phyloP scores from a whole-genome alignment of 106 monocot species.

The Acorus gramineus region DNA sequence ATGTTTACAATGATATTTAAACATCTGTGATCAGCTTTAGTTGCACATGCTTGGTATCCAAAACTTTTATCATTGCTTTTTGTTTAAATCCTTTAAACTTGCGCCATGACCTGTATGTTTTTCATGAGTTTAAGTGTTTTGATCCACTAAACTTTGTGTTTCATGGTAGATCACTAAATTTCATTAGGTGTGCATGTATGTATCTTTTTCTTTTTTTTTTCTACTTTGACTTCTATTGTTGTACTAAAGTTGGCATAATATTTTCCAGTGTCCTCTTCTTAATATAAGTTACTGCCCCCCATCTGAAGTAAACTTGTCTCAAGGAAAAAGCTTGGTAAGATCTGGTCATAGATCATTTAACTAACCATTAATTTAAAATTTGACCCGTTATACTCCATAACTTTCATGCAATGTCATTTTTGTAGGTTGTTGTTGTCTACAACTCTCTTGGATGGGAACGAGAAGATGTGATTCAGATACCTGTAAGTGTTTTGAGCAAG shows the following conservation, averaged over 20 bases:
- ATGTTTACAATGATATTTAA: no score
- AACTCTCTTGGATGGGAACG: constrained; percentile 95
- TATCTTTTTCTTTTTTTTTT: no score
- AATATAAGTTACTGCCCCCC: constrained; percentile 90
- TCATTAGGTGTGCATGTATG: no score
- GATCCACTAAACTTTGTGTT: no score
- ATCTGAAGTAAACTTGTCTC: constrained; percentile 48
- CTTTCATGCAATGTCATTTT: background rate
- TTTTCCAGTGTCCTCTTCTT: constrained; percentile 73
- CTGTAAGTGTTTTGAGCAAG: constrained; percentile 39
- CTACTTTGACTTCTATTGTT: no score
- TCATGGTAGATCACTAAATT: no score
- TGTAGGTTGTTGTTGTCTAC: constrained; percentile 85
- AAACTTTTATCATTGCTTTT: background rate
- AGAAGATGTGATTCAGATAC: constrained; percentile 73
- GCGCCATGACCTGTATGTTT: no score
- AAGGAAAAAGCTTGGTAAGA: constrained; percentile 73
- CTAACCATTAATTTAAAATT: no score
- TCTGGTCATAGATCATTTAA: background rate
- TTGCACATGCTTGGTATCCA: no score
- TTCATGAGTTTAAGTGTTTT: no score
- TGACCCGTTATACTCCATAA: background rate
- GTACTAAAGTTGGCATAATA: background rate
- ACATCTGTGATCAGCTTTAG: no score
- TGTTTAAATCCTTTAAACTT: no score